A percentile compares a stretch with the other conserved stretches of the same genome.
These are phyloP conservation scores for Flaveria bidentis DNA, from an alignment of 129 eudicot species.

Conservation along the genomic window DNA sequence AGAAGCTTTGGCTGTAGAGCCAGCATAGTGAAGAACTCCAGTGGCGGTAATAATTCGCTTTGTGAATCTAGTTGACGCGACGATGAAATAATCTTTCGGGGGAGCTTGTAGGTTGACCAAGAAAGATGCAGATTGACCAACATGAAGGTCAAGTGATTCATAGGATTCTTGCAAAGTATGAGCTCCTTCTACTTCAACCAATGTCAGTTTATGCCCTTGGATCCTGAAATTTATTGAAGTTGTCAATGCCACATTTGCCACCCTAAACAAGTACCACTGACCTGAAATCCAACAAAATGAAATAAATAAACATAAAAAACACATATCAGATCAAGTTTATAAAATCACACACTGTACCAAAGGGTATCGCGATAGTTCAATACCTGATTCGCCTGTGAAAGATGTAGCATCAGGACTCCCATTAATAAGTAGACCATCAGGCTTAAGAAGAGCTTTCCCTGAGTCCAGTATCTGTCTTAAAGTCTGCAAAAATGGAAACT, in stretches of 20 bases:
- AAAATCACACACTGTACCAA: too few relatives aligned
- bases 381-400: neutral
- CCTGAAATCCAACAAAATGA: neutral
- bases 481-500: neutral
- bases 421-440: neutral
- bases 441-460: constrained; percentile 1
- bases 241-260: neutral
- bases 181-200: neutral
- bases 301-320: too few relatives aligned
- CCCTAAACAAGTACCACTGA: neutral
- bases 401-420: neutral
- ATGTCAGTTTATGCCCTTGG: neutral
- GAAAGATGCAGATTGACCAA: neutral
- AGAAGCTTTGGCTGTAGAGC: constrained; percentile 47
- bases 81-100: neutral
- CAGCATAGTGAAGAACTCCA: constrained; percentile 52
- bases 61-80: constrained; percentile 19
- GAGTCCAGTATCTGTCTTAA: neutral
- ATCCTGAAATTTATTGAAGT: neutral
- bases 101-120: neutral
- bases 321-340: too few relatives aligned
- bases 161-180: neutral
- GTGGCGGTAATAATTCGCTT: constrained; percentile 53
- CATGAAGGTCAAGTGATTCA: neutral
- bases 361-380: neutral